Evolutionary conservation across 176 grass and related monocot species (phyloP).

Genomic region (Canna indica): DNA sequence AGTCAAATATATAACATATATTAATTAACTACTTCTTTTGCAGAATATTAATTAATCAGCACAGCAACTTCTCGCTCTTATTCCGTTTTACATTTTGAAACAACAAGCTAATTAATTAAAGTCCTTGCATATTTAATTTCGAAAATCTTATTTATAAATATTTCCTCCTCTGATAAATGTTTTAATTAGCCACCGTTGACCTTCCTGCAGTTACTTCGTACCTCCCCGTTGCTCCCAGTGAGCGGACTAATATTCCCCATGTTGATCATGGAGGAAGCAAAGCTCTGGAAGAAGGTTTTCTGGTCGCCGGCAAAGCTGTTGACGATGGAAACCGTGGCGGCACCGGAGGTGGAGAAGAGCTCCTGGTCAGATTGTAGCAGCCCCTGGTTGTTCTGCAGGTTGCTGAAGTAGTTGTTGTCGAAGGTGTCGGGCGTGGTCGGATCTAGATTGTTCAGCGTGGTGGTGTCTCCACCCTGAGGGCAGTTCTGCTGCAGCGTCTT

Average conservation of each 20-base stretch:
- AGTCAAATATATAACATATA: too few species aligned
- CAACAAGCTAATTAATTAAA: too few species aligned
- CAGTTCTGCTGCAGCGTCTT: not conserved
- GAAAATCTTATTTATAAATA: too few species aligned
- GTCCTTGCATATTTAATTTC: too few species aligned
- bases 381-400: not conserved
- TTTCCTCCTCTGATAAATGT: too few species aligned
- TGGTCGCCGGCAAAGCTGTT: not conserved
- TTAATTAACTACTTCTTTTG: too few species aligned
- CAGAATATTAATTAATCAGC: too few species aligned
- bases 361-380: constrained; percentile 5
- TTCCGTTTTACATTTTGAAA: too few species aligned
- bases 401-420: constrained; percentile 8
- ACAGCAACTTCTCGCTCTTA: too few species aligned
- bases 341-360: not conserved
- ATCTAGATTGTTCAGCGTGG: not conserved
- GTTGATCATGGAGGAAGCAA: not conserved
- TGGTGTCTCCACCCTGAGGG: not conserved
- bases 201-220: not conserved
- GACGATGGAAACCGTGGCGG: not conserved
- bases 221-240: not conserved
- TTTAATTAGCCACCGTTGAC: not conserved
- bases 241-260: not conserved
- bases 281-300: not conserved
- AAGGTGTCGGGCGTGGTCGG: not conserved